These are phyloP conservation scores for Paratrypanosoma confusum DNA, from an alignment of 208 protist species.

Conservation along the genomic window DNA sequence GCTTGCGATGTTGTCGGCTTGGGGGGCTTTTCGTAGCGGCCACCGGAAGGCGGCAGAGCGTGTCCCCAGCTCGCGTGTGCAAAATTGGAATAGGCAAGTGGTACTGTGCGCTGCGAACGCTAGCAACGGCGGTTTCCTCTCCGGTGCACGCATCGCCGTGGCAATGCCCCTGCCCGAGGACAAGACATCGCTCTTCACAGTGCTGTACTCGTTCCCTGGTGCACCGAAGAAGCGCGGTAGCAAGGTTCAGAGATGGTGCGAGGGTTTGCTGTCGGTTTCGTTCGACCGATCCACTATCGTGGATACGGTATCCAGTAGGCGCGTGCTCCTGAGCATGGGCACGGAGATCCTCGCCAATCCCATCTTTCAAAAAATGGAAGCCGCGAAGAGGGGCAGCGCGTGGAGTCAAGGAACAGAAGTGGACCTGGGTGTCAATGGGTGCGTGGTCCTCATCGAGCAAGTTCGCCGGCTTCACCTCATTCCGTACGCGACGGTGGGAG, in stretches of 20 bases:
- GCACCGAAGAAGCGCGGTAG: slow-evolving; percentile 19
- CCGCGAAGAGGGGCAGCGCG: slow-evolving; percentile 28
- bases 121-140: too few species aligned
- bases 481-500: slow-evolving; percentile 16
- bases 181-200: slow-evolving; percentile 42
- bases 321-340: slow-evolving; percentile 22
- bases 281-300: slow-evolving; percentile 28
- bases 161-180: too few species aligned
- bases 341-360: slow-evolving; percentile 31
- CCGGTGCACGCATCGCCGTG: too few species aligned
- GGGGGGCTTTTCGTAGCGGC: too few species aligned
- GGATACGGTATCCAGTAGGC: slow-evolving; percentile 17
- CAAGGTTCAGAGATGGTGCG: slow-evolving; percentile 26
- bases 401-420: slow-evolving; percentile 44
- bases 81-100: too few species aligned
- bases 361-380: slow-evolving; percentile 37
- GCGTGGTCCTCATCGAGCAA: slow-evolving; percentile 43
- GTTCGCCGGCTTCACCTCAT: slow-evolving; percentile 59
- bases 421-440: slow-evolving; percentile 26
- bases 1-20: too few species aligned
- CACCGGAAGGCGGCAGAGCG: too few species aligned
- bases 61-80: too few species aligned
- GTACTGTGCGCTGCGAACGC: too few species aligned
- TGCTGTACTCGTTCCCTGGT: slow-evolving; percentile 43
- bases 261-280: slow-evolving; percentile 36